phyloP scores from a whole-genome alignment of 2,329 filamentous ascomycete genomes.

The Diplodia seriata region DNA sequence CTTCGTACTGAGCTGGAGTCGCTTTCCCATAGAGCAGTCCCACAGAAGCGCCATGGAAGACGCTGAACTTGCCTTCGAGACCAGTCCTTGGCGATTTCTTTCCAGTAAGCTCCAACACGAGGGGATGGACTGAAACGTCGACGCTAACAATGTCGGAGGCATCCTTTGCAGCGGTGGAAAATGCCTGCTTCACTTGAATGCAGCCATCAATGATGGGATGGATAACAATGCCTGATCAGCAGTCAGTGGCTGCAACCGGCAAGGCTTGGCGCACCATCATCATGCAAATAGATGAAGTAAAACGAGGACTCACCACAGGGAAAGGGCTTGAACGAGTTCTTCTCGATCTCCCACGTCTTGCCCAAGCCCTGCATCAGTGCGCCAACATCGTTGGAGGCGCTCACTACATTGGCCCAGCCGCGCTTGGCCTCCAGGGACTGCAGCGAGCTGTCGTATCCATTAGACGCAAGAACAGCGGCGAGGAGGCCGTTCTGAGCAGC shows the following conservation, averaged over 20 bases:
- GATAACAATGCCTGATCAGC: conserved; percentile 56
- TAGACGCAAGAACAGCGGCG: conserved; percentile 54
- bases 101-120: conserved; percentile 61
- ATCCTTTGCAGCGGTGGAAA: conserved; percentile 35
- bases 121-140: conserved; percentile 56
- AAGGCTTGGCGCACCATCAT: neutral
- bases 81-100: conserved; percentile 59
- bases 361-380: conserved; percentile 49
- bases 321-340: conserved; percentile 64
- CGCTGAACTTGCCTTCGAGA: conserved; percentile 62
- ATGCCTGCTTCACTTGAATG: conserved; percentile 51
- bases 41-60: conserved; percentile 62
- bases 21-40: conserved; percentile 60
- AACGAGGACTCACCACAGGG: conserved; percentile 51
- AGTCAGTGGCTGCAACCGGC: neutral
- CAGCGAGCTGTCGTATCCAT: conserved; percentile 58
- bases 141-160: conserved; percentile 55
- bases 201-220: conserved; percentile 63
- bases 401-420: conserved; percentile 62
- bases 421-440: conserved; percentile 59
- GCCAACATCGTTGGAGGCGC: conserved; percentile 51
- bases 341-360: conserved; percentile 58
- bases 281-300: neutral
- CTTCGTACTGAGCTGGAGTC: conserved; percentile 59
- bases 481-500: conserved; percentile 61